Evolutionary conservation across 2,329 filamentous ascomycete species (phyloP).

Genomic region (Chalara sp.): DNA sequence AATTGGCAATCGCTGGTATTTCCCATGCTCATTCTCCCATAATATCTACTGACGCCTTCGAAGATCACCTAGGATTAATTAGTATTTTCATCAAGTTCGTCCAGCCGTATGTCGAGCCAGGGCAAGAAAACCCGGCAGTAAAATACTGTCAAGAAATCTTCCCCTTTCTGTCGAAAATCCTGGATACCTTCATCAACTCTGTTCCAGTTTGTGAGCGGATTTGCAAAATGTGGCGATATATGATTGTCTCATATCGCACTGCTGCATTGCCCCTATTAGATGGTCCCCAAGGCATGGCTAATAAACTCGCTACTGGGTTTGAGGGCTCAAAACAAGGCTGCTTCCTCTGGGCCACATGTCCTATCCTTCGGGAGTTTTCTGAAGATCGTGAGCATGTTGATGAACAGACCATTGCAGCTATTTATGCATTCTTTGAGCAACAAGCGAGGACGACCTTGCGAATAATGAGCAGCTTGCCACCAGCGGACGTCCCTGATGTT

Average conservation of each 20-base stretch:
- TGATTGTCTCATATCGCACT: constrained; percentile 92
- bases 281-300: constrained; percentile 62
- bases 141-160: constrained; percentile 96
- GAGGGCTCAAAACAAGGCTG: constrained; percentile 82
- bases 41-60: constrained; percentile 1
- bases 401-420: constrained; percentile 72
- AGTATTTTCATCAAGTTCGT: constrained; percentile 80
- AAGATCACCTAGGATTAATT: constrained; percentile 84
- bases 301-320: constrained; percentile 83
- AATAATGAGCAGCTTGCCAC: constrained; percentile 76
- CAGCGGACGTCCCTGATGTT: constrained; percentile 53
- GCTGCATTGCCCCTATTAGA: constrained; percentile 74
- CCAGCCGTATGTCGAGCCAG: constrained; percentile 65
- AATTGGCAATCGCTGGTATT: constrained; percentile 77
- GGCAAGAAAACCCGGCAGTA: constrained; percentile 79
- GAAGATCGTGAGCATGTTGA: constrained; percentile 83
- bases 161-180: constrained; percentile 75
- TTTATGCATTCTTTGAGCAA: constrained; percentile 91
- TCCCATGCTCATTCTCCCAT: constrained; percentile 5
- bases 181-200: constrained; percentile 81
- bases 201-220: constrained; percentile 87
- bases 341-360: constrained; percentile 97
- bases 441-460: constrained; percentile 86
- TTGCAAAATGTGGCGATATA: constrained; percentile 92
- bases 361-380: constrained; percentile 91